Base-by-base conservation (phyloP, 139 green algal genomes). In the Yamagishiella unicocca region DNA sequence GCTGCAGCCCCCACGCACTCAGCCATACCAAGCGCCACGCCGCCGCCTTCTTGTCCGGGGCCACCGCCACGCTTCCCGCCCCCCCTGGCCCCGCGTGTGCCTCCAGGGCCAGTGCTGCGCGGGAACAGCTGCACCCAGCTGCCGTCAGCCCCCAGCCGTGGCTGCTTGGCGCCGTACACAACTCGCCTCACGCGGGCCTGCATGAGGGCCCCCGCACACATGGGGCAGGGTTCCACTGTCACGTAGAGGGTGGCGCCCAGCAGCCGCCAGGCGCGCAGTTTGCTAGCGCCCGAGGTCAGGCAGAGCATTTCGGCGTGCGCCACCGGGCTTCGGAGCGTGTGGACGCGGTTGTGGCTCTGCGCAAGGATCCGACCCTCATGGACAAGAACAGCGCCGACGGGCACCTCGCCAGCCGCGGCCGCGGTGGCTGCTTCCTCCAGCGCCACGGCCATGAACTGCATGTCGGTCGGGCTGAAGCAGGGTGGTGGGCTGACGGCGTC, bases 121-220 rank as follows among this genome's bases (percentile, higher is more conserved):
- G 90, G 89, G 31, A 97, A 89, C 82, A 98, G 79, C 5, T 83
- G 43, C 29, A 98, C 87, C 97, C 97, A 99, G 89, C 94, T 97
- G 75, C 97, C 97, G 80, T 99, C 95, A 6, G 94, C 93, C 53
- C 97, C 97, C 21, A 98, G 67, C 22, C 95, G 85, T 21, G 90
- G 83, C 88, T 98, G 98, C 45, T 67, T 86, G 0, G 97, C 95
- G 24, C 96, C 97, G 85, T 98, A 99, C 33, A 99, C 97, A 0
- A 99, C 40, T 0, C 89, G 88, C 8, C 88, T 89, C 6, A 99
- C 50, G 2, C 97, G 93, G 0, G 95, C 88, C 75, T 98, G 94
- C 58, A 99, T 87, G 24, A 98, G 76, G 0, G 96, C 97, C 0
- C 97, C 97, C 22, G 96, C 97, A 77, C 97, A 99, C 97, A 99